phyloP scores from a whole-genome alignment of 768 basidiomycete species.

The Mycena rebaudengoi region DNA sequence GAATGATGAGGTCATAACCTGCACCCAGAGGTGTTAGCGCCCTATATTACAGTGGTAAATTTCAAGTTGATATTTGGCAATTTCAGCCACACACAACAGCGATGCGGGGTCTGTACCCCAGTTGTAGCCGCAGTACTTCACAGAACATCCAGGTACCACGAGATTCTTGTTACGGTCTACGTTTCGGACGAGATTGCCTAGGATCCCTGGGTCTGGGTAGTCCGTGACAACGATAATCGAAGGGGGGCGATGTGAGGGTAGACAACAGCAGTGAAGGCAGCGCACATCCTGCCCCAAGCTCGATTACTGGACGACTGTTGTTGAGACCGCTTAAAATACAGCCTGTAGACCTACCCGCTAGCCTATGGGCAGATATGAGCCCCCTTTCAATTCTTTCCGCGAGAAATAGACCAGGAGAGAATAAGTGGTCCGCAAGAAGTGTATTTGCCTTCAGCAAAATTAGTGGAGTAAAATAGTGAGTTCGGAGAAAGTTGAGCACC shows the following conservation, averaged over 20 bases:
- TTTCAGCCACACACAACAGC: slow-evolving; percentile 65
- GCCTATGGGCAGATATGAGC: slow-evolving; percentile 50
- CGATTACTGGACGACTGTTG: slow-evolving; percentile 65
- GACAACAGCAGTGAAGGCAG: slow-evolving; percentile 71
- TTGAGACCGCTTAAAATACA: no score
- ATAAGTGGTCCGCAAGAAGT: slow-evolving; percentile 76
- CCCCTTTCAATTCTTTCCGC: slow-evolving; percentile 71
- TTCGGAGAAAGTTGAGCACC: slow-evolving; percentile 44
- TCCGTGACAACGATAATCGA: slow-evolving; percentile 69
- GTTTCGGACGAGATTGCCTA: slow-evolving; percentile 64
- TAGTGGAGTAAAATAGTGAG: neutral
- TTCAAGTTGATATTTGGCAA: neutral
- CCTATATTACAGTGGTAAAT: slow-evolving; percentile 1
- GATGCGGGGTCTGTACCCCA: slow-evolving; percentile 64
- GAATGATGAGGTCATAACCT: slow-evolving; percentile 67
- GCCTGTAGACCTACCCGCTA: slow-evolving; percentile 54
- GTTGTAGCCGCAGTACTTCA: slow-evolving; percentile 62
- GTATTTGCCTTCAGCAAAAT: slow-evolving; percentile 63
- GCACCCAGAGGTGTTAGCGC: neutral
- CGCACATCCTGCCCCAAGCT: slow-evolving; percentile 75
- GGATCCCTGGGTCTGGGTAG: slow-evolving; percentile 70
- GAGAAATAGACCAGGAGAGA: slow-evolving; percentile 73
- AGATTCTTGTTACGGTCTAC: slow-evolving; percentile 55
- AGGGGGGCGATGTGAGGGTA: slow-evolving; percentile 52
- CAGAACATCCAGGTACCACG: slow-evolving; percentile 47